Base-by-base conservation (phyloP, 148 eudicot species). In the Euryodendron excelsum region DNA sequence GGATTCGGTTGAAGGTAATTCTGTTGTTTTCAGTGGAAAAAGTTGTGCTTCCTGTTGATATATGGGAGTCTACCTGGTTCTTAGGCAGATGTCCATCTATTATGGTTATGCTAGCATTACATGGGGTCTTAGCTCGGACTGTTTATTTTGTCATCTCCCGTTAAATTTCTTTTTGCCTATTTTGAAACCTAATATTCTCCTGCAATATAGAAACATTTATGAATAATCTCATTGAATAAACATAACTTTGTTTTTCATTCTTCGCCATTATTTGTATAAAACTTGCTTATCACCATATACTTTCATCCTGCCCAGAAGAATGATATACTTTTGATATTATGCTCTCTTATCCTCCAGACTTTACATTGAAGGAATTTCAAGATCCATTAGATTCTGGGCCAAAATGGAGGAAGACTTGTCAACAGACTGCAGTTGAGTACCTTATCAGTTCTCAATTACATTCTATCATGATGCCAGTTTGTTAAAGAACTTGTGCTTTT, bases 401-500 rank as follows among this genome's bases (percentile, higher is more conserved):
- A 52, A 96, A 93, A 87, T 92, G 98, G 98, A 85, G 87, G 81
- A 80, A 82, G 74, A 83, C 79, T 58, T 82, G 75, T 78, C 78
- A 59, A 66, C 77, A 72, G 27, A 69, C 78, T 80, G 53, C 78
- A 62, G 81, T 77, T 60, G 83, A 84, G 85, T 79, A 60, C 65
- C 75, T 74, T 68, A 62, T 44, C 39, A 69, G 59, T 37, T 78
- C 55, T 50, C 39, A 77, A 33, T 37, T 34, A 87, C 28, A 50
- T 5, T 10, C 33, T 55, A 21, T 11, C 75, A 30, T 21, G 12
- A 64, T 63, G 34, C 48, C 39, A 37, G 55, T 79, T 37, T 48
- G 17, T 50, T 18, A 3, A 12, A 23, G 10, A 67, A 18, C 15
- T 5, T 13, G 41, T 20, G 27, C 0, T 48, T 31, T 53, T 18